Base-by-base conservation (phyloP, 73 alveolate genomes). In the Paramecium octaurelia region DNA sequence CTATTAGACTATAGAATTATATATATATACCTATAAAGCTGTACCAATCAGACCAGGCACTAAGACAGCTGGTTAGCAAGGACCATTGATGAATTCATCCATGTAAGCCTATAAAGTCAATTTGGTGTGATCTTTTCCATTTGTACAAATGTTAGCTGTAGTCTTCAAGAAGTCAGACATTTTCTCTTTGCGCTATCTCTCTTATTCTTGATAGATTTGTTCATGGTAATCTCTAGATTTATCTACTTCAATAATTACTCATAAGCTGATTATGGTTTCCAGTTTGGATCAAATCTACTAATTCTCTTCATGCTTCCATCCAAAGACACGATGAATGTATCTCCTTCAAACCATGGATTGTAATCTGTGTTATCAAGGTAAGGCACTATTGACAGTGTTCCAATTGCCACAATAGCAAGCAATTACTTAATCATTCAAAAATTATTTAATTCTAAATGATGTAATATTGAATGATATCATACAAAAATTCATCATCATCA, bases 31-130 rank as follows among this genome's bases (percentile, higher is more conserved):
- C 58, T 89, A 71, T 23, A 89, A 50, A 8, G 94, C 71, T 42
- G 94, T 89, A 7, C 94, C 94, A 2, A 68, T 58, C 10, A 89
- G 9, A 27, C 94, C 94, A 12, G 94, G 94, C 44, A 89, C 44
- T 23, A 89, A 34, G 2, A 83, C 88, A 24, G 75, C 57, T 31
- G 92, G 94, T 40, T 58, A 24, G 21, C 94, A 89, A 16, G 92
- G 91, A 71, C 94, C 94, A 0, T 42, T 48, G 43, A 80, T 80
- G 16, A 80, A 80, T 48, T 80, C 91, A 80, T 80, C 46, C 24
- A 80, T 80, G 20, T 80, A 80, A 11, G 9, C 12, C 20, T 23
- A n/a, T 20, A 24, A 43, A 23, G 35, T 42, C 31, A 80, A 6
- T 11, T 34, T 31, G 5, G 76, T 48, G 10, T 34, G 73, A 46